A percentile compares a stretch with the other conserved stretches of the same genome.
phyloP scores from a whole-genome alignment of 148 eudicot species.

The Dysphania ambrosioides region DNA sequence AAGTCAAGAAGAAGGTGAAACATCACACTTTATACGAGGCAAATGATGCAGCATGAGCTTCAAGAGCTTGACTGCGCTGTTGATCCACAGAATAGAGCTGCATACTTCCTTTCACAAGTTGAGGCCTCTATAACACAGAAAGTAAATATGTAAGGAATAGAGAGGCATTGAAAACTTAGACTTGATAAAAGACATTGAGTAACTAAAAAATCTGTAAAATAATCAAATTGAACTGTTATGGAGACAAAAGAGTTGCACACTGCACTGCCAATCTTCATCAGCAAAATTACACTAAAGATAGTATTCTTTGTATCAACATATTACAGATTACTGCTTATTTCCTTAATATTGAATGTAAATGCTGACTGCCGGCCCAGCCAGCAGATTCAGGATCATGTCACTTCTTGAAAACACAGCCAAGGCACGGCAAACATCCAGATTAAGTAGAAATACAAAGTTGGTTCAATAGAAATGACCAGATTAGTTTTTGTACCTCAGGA shows the following conservation, averaged over 20 bases:
- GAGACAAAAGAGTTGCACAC: background rate
- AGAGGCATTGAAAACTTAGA: background rate
- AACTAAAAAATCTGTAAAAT: background rate
- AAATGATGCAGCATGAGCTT: constrained; percentile 98
- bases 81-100: constrained; percentile 95
- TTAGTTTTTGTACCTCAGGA: constrained; percentile 49
- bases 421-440: no score
- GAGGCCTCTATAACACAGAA: constrained; percentile 66
- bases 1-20: constrained; percentile 12
- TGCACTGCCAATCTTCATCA: background rate
- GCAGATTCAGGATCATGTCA: background rate
- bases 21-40: constrained; percentile 63
- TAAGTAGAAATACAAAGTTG: background rate
- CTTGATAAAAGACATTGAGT: background rate
- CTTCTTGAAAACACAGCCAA: background rate
- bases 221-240: background rate
- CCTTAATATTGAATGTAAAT: no score
- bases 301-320: no score
- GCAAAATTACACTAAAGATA: background rate
- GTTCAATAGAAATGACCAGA: background rate
- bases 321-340: no score
- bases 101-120: constrained; percentile 96
- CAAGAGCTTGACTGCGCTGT: constrained; percentile 99
- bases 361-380: no score
- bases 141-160: background rate